Percentiles rank a stretch among this genome's conserved stretches.
phyloP scores from a whole-genome alignment of 495 filamentous ascomycete genomes.

The Neurospora sp. region DNA sequence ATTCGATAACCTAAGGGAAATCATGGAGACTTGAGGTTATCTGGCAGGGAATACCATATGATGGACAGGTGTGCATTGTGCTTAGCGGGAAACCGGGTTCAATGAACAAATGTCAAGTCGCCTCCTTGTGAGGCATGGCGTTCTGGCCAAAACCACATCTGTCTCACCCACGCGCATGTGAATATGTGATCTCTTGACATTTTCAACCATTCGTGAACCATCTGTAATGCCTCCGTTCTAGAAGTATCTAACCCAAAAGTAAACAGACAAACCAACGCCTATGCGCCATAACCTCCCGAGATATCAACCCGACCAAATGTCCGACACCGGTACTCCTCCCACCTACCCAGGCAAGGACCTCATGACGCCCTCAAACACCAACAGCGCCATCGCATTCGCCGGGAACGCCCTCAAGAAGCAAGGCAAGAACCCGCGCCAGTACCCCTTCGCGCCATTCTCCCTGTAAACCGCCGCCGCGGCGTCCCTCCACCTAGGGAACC shows the following conservation, averaged over 20 bases:
- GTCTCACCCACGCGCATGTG: neutral
- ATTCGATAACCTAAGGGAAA: conserved; percentile 10
- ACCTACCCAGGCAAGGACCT: conserved; percentile 52
- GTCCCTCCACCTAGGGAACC: conserved; percentile 67
- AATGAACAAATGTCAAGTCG: conserved; percentile 14
- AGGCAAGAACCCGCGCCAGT: conserved; percentile 88
- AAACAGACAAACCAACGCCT: neutral
- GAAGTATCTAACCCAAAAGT: neutral
- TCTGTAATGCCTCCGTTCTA: neutral
- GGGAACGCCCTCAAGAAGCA: conserved; percentile 93
- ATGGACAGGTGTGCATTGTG: conserved; percentile 16
- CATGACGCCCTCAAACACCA: conserved; percentile 92
- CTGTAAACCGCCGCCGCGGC: conserved; percentile 67
- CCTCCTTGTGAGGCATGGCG: conserved; percentile 14
- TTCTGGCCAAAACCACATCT: conserved; percentile 7
- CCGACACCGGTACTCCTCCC: neutral
- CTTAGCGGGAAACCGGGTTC: conserved; percentile 13
- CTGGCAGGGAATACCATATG: conserved; percentile 14
- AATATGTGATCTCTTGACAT: neutral
- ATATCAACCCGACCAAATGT: neutral
- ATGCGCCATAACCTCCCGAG: neutral
- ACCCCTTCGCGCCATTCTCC: conserved; percentile 67
- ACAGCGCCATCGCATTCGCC: conserved; percentile 87
- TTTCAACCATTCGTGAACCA: neutral
- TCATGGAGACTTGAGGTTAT: conserved; percentile 7